Evolutionary conservation across 257 asterid genomes (phyloP).

Genomic region (Gardenia jasminoides): DNA sequence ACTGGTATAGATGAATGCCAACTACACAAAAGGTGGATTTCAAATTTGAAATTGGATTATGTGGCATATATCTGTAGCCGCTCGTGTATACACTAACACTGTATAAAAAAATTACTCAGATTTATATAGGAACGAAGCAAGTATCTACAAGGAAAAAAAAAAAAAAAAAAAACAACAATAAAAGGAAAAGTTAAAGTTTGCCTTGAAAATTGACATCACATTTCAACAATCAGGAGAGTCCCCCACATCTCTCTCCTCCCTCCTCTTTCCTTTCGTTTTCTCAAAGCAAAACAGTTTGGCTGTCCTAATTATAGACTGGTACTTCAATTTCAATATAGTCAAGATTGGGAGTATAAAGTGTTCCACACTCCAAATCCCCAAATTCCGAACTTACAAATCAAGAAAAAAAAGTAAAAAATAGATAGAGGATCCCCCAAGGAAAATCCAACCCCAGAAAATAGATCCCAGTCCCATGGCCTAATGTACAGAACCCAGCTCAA

Average conservation of each 20-base stretch:
- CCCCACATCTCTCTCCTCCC: neutral
- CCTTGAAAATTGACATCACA: slow-evolving; percentile 22
- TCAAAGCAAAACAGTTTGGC: slow-evolving; percentile 22
- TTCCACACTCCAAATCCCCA: neutral
- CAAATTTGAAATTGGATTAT: too few species aligned
- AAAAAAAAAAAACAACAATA: neutral
- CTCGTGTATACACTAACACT: too few species aligned
- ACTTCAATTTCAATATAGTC: neutral
- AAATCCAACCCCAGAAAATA: neutral
- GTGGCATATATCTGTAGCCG: too few species aligned
- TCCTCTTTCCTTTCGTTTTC: slow-evolving; percentile 28
- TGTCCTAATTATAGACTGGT: neutral
- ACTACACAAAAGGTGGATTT: too few species aligned
- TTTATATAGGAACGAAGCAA: too few species aligned
- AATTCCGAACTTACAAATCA: slow-evolving; percentile 26
- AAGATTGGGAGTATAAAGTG: neutral
- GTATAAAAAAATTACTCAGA: too few species aligned
- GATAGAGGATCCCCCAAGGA: neutral
- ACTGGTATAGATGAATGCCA: too few species aligned
- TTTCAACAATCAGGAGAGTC: neutral
- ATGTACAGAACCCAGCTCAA: neutral
- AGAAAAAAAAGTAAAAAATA: neutral
- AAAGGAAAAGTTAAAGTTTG: slow-evolving; percentile 8
- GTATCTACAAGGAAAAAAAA: too few species aligned
- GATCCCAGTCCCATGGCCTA: neutral